Conservation (phyloP, 768 basidiomycete genomes). For the Kwoniella dendrophila region DNA sequence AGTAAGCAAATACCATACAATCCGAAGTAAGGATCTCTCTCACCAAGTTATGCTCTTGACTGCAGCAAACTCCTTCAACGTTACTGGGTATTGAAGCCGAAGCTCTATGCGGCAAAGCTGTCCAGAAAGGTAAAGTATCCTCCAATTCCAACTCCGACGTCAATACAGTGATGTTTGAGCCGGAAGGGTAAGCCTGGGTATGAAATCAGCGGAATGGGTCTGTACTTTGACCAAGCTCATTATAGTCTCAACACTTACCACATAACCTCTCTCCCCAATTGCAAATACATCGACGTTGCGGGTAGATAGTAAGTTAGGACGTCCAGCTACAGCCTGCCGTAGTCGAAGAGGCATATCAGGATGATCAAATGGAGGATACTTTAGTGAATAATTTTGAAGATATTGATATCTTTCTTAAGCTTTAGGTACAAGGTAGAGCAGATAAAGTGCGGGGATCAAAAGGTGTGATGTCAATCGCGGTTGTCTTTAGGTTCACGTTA, state of each 20-base stretch:
- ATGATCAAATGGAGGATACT: not conserved
- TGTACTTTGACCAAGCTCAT: not conserved
- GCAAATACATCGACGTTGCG: slow-evolving; percentile 21
- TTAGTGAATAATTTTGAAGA: no score
- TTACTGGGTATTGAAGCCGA: slow-evolving; percentile 23
- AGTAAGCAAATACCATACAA: not conserved
- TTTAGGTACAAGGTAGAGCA: no score
- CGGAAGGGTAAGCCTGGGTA: slow-evolving; percentile 36
- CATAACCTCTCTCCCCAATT: slow-evolving; percentile 26
- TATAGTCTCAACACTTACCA: slow-evolving; percentile 30
- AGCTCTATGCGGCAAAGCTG: slow-evolving; percentile 37
- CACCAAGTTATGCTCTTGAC: slow-evolving; percentile 24
- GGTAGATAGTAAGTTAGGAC: slow-evolving; percentile 22
- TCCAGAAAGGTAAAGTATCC: slow-evolving; percentile 41
- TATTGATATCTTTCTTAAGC: no score
- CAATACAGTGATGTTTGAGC: slow-evolving; percentile 34
- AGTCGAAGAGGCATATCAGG: slow-evolving; percentile 41
- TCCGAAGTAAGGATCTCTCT: not conserved
- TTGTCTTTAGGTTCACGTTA: no score
- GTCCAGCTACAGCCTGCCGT: slow-evolving; percentile 42
- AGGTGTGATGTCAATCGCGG: no score
- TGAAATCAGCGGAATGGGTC: slow-evolving; percentile 12
- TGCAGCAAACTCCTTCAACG: slow-evolving; percentile 35
- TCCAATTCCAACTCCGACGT: slow-evolving; percentile 32
- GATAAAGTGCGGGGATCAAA: no score